Conservation (phyloP, 2,329 filamentous ascomycete species). For the Atkinsonella hypoxylon region DNA sequence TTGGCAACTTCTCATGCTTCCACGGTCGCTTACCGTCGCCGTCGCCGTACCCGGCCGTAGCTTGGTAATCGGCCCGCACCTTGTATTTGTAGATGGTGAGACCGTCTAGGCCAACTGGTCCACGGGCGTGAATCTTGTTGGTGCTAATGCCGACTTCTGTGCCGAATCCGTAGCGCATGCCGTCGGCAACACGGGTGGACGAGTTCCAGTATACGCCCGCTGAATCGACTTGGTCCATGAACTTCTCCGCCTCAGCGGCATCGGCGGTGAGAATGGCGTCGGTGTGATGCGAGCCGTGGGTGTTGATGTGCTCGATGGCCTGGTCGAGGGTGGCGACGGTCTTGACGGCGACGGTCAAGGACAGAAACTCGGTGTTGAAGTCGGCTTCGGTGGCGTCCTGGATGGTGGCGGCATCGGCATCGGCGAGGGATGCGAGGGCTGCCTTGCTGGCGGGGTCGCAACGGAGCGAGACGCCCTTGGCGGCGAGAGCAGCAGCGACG, state of each 20-base stretch:
- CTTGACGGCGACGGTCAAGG: constrained; percentile 74
- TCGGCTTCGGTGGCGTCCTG: constrained; percentile 58
- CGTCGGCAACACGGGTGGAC: constrained; percentile 86
- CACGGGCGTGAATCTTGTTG: constrained; percentile 93
- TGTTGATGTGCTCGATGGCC: constrained; percentile 82
- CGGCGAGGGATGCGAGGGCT: constrained; percentile 40
- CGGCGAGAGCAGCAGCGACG: constrained; percentile 62
- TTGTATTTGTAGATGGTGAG: constrained; percentile 97
- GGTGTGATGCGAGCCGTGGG: constrained; percentile 86
- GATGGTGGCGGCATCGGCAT: constrained; percentile 41
- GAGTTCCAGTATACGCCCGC: constrained; percentile 96
- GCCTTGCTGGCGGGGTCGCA: constrained; percentile 63
- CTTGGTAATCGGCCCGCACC: constrained; percentile 70
- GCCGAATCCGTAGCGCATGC: constrained; percentile 94
- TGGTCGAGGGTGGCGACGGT: constrained; percentile 55
- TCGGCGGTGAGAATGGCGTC: constrained; percentile 76
- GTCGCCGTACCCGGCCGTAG: constrained; percentile 63
- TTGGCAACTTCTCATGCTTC: constrained; percentile 41
- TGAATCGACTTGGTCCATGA: constrained; percentile 78
- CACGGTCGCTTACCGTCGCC: constrained; percentile 46
- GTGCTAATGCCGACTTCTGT: constrained; percentile 98
- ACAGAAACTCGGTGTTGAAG: constrained; percentile 81
- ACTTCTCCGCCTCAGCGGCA: constrained; percentile 56
- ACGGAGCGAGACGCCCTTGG: constrained; percentile 67
- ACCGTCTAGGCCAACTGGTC: constrained; percentile 87